Percentiles rank a stretch among this genome's conserved stretches.
Evolutionary conservation across 768 basidiomycete species (phyloP).

Genomic region (Tylopilus subfusipes): DNA sequence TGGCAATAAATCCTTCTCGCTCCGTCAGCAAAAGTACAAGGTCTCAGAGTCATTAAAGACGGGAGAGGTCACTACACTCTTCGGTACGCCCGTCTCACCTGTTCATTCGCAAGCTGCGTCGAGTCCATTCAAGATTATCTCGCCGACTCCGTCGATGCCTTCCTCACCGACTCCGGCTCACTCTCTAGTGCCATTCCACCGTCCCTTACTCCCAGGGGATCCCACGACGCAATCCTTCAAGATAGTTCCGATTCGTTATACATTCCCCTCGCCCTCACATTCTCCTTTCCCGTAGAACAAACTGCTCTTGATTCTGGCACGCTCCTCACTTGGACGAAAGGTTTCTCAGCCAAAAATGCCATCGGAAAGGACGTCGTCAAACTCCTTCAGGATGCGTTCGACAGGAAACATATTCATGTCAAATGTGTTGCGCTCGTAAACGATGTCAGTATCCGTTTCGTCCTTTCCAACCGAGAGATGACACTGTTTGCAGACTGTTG

Average conservation of each 20-base stretch:
- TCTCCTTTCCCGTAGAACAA: conserved; percentile 97
- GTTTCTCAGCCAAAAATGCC: conserved; percentile 89
- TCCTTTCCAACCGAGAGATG: conserved; percentile 8
- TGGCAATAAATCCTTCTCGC: conserved; percentile 83
- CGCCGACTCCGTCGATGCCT: conserved; percentile 93
- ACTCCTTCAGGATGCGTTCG: conserved; percentile 87
- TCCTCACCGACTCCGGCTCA: conserved; percentile 62
- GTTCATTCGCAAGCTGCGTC: conserved; percentile 6
- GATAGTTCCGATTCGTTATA: conserved; percentile 37
- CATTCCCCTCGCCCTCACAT: conserved; percentile 84
- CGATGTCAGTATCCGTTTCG: conserved; percentile 77
- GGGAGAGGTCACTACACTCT: conserved; percentile 82
- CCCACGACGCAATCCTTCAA: conserved; percentile 12
- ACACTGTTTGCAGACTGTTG: conserved; percentile 69
- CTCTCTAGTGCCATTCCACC: conserved; percentile 25
- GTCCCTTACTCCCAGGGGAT: conserved; percentile 18
- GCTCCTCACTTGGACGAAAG: conserved; percentile 94
- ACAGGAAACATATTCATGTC: conserved; percentile 89
- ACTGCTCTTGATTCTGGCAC: conserved; percentile 87
- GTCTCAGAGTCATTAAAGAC: conserved; percentile 92
- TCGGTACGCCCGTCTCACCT: conserved; percentile 51
- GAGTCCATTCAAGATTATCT: conserved; percentile 73
- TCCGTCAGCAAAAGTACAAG: conserved; percentile 95
- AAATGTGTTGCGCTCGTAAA: conserved; percentile 91
- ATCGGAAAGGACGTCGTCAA: conserved; percentile 86